Percentiles rank a stretch among this genome's conserved stretches.
Conservation (phyloP, 2,329 filamentous ascomycete genomes). For the Harringtonia lauricola region DNA sequence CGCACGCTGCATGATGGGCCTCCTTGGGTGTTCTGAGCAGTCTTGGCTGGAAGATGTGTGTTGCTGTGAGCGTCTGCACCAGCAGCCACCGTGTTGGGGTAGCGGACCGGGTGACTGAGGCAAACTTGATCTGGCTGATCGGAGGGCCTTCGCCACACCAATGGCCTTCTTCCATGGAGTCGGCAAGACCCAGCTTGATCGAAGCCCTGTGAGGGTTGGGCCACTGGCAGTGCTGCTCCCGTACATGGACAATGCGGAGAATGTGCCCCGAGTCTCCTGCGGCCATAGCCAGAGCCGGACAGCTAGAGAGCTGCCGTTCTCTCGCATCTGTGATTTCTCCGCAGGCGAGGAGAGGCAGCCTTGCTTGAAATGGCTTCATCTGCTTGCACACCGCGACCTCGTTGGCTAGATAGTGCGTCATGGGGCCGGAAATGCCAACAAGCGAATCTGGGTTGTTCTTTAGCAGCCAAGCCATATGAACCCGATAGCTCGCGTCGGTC, state of each 20-base stretch:
- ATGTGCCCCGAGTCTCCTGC: constrained; percentile 48
- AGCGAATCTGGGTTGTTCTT: constrained; percentile 39
- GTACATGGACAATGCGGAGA: constrained; percentile 42
- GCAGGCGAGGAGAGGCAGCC: constrained; percentile 35
- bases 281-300: constrained; percentile 32
- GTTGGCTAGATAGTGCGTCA: constrained; percentile 23
- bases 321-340: constrained; percentile 39
- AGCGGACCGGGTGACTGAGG: constrained; percentile 24
- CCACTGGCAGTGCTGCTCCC: constrained; percentile 45
- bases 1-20: constrained; percentile 4
- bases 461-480: constrained; percentile 37
- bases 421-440: constrained; percentile 20
- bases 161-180: constrained; percentile 30
- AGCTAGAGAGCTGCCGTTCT: constrained; percentile 12
- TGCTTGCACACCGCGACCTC: constrained; percentile 17
- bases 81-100: constrained; percentile 35
- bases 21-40: constrained; percentile 27
- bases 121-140: constrained; percentile 40
- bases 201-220: constrained; percentile 28
- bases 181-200: constrained; percentile 34
- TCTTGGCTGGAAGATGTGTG: constrained; percentile 39
- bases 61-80: constrained; percentile 40
- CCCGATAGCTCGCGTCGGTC: constrained; percentile 6
- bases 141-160: constrained; percentile 43
- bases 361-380: constrained; percentile 3